A percentile compares a stretch with the other conserved stretches of the same genome.
phyloP scores from a whole-genome alignment of 257 asterid genomes.

The Ehretia macrophylla region DNA sequence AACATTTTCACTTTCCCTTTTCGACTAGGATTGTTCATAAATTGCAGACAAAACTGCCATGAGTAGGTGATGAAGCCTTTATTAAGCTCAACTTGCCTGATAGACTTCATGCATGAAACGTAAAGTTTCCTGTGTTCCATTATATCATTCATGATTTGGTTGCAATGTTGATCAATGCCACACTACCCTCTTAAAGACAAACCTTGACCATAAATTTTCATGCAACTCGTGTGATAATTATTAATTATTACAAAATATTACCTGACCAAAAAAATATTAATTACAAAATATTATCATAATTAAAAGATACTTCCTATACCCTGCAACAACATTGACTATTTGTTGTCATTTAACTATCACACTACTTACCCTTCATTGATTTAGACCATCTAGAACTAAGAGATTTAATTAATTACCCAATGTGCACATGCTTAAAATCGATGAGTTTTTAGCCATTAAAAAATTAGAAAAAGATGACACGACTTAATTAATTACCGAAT shows the following conservation, averaged over 20 bases:
- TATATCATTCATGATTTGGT: conserved; percentile 39
- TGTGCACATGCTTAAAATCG: too few relatives aligned
- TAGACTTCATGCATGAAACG: conserved; percentile 18
- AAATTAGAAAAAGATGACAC: too few relatives aligned
- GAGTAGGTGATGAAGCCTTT: neutral
- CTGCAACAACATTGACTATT: too few relatives aligned
- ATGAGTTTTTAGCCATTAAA: too few relatives aligned
- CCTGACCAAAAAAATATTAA: too few relatives aligned
- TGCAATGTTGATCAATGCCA: conserved; percentile 39
- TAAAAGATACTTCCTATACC: too few relatives aligned
- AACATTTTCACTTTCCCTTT: neutral
- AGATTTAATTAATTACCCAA: too few relatives aligned
- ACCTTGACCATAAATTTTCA: conserved; percentile 34
- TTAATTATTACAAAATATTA: conserved; percentile 5
- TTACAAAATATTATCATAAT: too few relatives aligned
- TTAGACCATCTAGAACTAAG: too few relatives aligned
- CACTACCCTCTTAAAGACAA: conserved; percentile 32
- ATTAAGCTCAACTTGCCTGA: neutral
- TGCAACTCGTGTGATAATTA: conserved; percentile 31
- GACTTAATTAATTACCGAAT: too few relatives aligned
- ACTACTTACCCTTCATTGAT: too few relatives aligned
- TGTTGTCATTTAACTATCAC: too few relatives aligned
- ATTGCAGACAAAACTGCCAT: neutral
- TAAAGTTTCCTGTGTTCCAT: conserved; percentile 22
- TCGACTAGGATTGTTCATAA: neutral